Evolutionary conservation across 2,329 filamentous ascomycete genomes (phyloP), one percentile per base, ranked within the genome.

Genomic region (Iodosphaeria phyllophila): DNA sequence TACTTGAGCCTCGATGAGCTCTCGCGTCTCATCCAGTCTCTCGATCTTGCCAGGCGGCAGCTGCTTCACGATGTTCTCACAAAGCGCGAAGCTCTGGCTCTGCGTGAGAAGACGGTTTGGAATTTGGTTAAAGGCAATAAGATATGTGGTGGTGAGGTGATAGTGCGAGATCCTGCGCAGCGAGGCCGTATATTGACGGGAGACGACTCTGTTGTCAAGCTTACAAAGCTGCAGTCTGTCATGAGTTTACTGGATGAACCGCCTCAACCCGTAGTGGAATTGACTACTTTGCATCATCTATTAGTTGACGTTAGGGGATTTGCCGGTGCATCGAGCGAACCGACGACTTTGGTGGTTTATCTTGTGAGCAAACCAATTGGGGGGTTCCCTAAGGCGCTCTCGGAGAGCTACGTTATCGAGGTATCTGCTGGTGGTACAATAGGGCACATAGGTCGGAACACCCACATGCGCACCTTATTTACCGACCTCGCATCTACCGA

Each of bases 51-150:
- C 20, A 64, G 89, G 33, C 74, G 89, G 37, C 84, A 95, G 49
- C 73, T 98, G 34, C 63, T 95, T 28, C 86, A 98, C 53, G 83
- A 91, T 47, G 82, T 98, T 7, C 64, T 98, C 29, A 98, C 91
- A 0, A 64, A 68, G 13, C 73, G 78, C 46, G 89, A 98, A 51
- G 73, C 91, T 40, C 59, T 67, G n/a, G 58, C 55, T 18, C 56
- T 95, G 31, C 74, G 89, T 30, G 80, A 93, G 45, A 75, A 77
- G 46, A 91, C 83, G 0, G 83, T 98, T 1, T 98, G 91, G 89
- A 82, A 93, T 40, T 57, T 98, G 24, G 86, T 95, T 3, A 71
- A 66, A 21, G 86, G 86, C 22, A 98, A 98, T 53, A 95, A 93
- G 52, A 66, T 95, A 40, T 75, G 93, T 27, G 82, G 74, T 32